Conservation (phyloP, 2,329 filamentous ascomycete species). For the Colletotrichum eleusines region DNA sequence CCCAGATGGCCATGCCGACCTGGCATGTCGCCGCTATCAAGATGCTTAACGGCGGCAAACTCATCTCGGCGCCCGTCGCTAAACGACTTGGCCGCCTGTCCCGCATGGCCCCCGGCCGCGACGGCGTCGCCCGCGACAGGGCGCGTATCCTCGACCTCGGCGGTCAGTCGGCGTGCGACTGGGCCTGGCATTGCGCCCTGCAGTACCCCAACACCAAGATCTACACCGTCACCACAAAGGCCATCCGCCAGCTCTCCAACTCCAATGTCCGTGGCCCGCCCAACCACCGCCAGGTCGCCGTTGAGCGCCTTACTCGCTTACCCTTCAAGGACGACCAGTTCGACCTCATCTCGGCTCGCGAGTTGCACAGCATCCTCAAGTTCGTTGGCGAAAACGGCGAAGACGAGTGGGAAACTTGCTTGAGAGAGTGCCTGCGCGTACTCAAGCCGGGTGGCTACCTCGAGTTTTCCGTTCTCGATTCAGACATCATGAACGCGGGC, state of each 20-base stretch:
- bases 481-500: constrained; percentile 88
- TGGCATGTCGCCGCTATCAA: constrained; percentile 74
- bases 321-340: constrained; percentile 91
- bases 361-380: constrained; percentile 87
- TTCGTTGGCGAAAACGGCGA: constrained; percentile 73
- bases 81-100: constrained; percentile 71
- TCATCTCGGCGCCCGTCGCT: constrained; percentile 73
- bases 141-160: constrained; percentile 86
- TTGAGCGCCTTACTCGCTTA: constrained; percentile 81
- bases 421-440: constrained; percentile 88
- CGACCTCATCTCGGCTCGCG: constrained; percentile 90
- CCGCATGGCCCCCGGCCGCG: constrained; percentile 57
- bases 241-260: constrained; percentile 77
- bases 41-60: constrained; percentile 72
- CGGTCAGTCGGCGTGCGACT: constrained; percentile 87
- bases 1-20: constrained; percentile 73
- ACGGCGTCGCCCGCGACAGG: constrained; percentile 63
- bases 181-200: constrained; percentile 93
- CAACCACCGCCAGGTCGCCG: constrained; percentile 88
- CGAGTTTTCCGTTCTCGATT: constrained; percentile 91
- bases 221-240: constrained; percentile 86
- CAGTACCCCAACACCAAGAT: constrained; percentile 88
- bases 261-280: constrained; percentile 83
- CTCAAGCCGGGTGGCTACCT: constrained; percentile 94
- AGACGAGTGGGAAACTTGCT: constrained; percentile 90